Percentiles rank a stretch among this genome's conserved stretches.
phyloP scores from a whole-genome alignment of 176 grass and related monocot species.

The Oryza meridionalis region DNA sequence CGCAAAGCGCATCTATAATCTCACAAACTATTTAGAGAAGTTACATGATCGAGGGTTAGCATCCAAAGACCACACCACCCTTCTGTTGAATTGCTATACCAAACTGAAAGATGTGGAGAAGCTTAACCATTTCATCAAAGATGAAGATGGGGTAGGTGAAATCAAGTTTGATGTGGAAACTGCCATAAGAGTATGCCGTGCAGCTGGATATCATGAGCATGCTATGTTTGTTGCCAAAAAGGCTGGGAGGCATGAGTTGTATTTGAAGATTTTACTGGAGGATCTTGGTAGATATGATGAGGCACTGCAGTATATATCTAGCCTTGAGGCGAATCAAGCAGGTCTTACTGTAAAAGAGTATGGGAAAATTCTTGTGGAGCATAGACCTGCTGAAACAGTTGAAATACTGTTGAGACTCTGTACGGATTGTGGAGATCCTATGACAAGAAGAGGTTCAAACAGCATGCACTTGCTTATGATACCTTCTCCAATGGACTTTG shows the following conservation, averaged over 20 bases:
- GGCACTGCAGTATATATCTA: slow-evolving; percentile 86
- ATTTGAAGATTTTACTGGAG: slow-evolving; percentile 98
- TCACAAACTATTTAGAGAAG: slow-evolving; percentile 97
- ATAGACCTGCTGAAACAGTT: slow-evolving; percentile 88
- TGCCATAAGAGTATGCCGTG: slow-evolving; percentile 93
- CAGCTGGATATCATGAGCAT: slow-evolving; percentile 96
- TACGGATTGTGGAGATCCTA: slow-evolving; percentile 65
- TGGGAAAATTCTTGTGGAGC: slow-evolving; percentile 95
- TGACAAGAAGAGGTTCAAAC: slow-evolving; percentile 50
- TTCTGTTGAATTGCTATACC: slow-evolving; percentile 86
- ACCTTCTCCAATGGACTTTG: slow-evolving; percentile 93
- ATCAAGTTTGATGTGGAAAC: slow-evolving; percentile 99
- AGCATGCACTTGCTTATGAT: slow-evolving; percentile 68
- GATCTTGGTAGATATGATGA: slow-evolving; percentile 95
- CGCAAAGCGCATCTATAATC: slow-evolving; percentile 91
- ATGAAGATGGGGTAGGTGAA: slow-evolving; percentile 82
- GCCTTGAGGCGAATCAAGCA: slow-evolving; percentile 91
- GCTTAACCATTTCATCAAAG: slow-evolving; percentile 81
- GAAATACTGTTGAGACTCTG: slow-evolving; percentile 80
- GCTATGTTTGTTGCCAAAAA: slow-evolving; percentile 98
- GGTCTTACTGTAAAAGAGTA: slow-evolving; percentile 93
- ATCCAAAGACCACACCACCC: slow-evolving; percentile 87
- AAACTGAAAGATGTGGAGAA: slow-evolving; percentile 97
- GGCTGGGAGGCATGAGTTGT: slow-evolving; percentile 91
- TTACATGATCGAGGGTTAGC: slow-evolving; percentile 89